Conservation (phyloP, 169 alveolate species). For the Plasmodium yoelii region DNA sequence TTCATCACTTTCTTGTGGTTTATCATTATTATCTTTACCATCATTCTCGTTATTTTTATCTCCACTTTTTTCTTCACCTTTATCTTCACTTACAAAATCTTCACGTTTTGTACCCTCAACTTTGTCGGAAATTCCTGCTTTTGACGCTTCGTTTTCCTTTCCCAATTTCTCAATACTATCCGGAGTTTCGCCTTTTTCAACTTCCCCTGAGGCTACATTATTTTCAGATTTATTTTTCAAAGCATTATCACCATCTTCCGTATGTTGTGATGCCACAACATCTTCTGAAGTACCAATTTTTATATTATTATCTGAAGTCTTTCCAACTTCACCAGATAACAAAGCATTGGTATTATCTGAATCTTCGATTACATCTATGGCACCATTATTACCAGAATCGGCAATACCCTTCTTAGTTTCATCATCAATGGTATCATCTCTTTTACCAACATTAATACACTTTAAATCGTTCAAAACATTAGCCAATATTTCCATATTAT, state of each 20-base stretch:
- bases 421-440: constrained; percentile 7
- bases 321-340: neutral
- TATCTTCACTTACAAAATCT: neutral
- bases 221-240: too few relatives aligned
- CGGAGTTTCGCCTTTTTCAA: too few relatives aligned
- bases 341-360: neutral
- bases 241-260: too few relatives aligned
- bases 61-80: neutral
- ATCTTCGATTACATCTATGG: neutral
- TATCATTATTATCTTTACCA: neutral
- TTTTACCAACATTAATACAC: constrained; percentile 34
- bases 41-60: neutral
- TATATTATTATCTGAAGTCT: neutral
- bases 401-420: neutral
- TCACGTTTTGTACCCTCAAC: neutral
- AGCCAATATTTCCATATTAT: constrained; percentile 10
- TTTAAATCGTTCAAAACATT: constrained; percentile 51
- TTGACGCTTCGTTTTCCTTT: neutral
- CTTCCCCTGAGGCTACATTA: too few relatives aligned
- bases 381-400: neutral
- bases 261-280: too few relatives aligned
- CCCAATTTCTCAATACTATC: neutral
- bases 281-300: neutral
- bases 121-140: neutral
- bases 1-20: neutral